Evolutionary conservation across 75 land plant genomes (phyloP), one percentile per base, ranked within the genome.

Genomic region (Pinus taeda): DNA sequence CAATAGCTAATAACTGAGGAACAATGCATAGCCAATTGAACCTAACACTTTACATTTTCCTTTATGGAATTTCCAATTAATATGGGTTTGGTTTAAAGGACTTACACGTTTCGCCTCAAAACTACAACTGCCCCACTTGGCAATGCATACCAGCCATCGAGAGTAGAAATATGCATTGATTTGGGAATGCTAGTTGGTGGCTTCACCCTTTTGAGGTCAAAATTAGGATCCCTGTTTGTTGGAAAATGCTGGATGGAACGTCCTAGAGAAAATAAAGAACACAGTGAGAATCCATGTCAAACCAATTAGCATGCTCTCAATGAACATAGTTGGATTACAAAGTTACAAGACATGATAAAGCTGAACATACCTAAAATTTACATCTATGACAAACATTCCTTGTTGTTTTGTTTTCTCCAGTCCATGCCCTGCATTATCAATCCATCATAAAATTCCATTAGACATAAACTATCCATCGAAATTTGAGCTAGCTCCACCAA

Each of bases 171-270:
- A 57, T 93, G 81, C 98, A 95, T 95, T 6, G 98, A 93, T 76
- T 91, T 97, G 74, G 99, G 99, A 74, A 97, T 97, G 57, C 99
- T 96, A 77, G 98, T 96, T 26, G 99, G 99, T 11, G 91, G 98
- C 74, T 93, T 97, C 78, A 91, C 88, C 77, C 84, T 93, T 79
- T 86, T 95, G 17, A 97, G 83, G 65, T 97, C 96, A 85, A 80
- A 97, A 49, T 82, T 90, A 45, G 98, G 99, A 86, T 97, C 99
- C 26, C 98, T 96, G 81, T 97, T 97, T 74, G 99, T 97, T n/a
- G 96, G 96, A 74, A 96, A 97, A 74, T 97, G 98, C 75, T 97
- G 99, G 74, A 97, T 97, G 69, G 90, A 95, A 87, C 95, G 99
- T 9, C 99, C 99, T 97, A 69, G 9, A 59, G 39, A 18, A 24